Conservation (phyloP, 352 stramenopile species). For the Thalassiosira hispida region DNA sequence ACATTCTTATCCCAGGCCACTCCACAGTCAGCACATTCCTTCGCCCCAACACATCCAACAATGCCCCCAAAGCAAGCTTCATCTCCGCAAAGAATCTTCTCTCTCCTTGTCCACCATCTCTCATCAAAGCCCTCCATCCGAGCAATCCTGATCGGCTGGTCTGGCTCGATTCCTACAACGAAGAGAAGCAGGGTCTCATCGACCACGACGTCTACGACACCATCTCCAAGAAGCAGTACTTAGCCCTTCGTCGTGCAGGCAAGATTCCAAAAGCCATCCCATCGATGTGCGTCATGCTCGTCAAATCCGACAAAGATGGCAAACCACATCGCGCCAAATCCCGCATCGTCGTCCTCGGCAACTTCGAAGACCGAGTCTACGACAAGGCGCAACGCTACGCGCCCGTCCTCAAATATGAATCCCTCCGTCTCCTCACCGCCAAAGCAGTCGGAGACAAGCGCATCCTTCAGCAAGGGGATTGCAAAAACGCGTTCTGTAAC, state of each 20-base stretch:
- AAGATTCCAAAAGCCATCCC: slow-evolving; percentile 14
- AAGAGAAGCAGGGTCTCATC: slow-evolving; percentile 18
- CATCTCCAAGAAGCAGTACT: background rate
- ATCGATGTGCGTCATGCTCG: slow-evolving; percentile 26
- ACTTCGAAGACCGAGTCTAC: slow-evolving; percentile 29
- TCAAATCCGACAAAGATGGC: slow-evolving; percentile 21
- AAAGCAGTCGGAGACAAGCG: slow-evolving; percentile 3
- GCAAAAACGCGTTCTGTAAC: slow-evolving; percentile 36
- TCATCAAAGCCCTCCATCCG: slow-evolving; percentile 8
- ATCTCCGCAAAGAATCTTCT: slow-evolving; percentile 5
- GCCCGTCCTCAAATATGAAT: slow-evolving; percentile 21
- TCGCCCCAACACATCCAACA: background rate
- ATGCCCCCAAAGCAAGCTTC: background rate
- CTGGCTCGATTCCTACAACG: slow-evolving; percentile 9
- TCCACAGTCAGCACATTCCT: slow-evolving; percentile 11
- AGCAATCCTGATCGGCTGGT: slow-evolving; percentile 22
- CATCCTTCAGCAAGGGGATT: slow-evolving; percentile 36
- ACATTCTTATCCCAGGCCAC: slow-evolving; percentile 21
- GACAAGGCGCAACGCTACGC: slow-evolving; percentile 15
- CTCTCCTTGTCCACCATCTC: slow-evolving; percentile 11
- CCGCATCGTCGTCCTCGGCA: slow-evolving; percentile 29
- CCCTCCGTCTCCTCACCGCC: slow-evolving; percentile 6
- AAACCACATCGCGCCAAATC: slow-evolving; percentile 28
- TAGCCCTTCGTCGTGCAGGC: background rate
- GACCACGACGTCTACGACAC: background rate